Evolutionary conservation across 805 yeast genomes (phyloP), one percentile per base, ranked within the genome.

Genomic region (Limtongia smithiae): DNA sequence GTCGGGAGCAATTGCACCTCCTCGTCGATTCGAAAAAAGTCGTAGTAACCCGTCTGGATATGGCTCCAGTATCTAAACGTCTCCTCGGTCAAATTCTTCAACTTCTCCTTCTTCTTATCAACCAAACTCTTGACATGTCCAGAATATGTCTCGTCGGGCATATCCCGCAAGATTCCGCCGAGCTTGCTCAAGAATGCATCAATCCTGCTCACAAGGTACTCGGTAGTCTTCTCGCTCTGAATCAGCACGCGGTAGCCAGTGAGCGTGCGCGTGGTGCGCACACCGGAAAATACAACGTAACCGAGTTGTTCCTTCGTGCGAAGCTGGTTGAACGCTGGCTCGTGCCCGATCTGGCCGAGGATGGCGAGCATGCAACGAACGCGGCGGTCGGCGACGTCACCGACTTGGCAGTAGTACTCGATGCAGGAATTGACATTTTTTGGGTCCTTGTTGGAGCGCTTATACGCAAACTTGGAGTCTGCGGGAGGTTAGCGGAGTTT

Each of bases 301-400:
- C 98, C 98, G 28, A 91, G 74, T 67, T 93, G 97, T 69, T 91
- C 97, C 60, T 87, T 83, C 5, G 98, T 91, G 67, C 98, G 78
- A 50, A 91, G 74, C 55, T 85, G 85, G 62, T 87, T 83, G 68
- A 91, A 93, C 50, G 91, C 85, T 3, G 96, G 97, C 64, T 91
- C 97, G 58, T 78, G 80, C 42, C 84, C 71, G 55, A 89, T 76
- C 54, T 85, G 91, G 0, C 84, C 78, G 40, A 87, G 67, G 44
- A 91, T 68, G 42, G 83, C 87, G 11, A 84, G 74, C 46, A 77
- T 62, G 0, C 81, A 76, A 38, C 80, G 69, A 27, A 64, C 59
- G 5, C 66, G 59, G n/a, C 61, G 46, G 67, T 84, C 72, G 52
- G 72, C 59, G 48, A 70, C 47, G 54, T 72, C 60, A 12, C 85